These are phyloP conservation scores for Hippophae gyantsensis DNA, from an alignment of 306 rosid genomes.

Conservation along the genomic window DNA sequence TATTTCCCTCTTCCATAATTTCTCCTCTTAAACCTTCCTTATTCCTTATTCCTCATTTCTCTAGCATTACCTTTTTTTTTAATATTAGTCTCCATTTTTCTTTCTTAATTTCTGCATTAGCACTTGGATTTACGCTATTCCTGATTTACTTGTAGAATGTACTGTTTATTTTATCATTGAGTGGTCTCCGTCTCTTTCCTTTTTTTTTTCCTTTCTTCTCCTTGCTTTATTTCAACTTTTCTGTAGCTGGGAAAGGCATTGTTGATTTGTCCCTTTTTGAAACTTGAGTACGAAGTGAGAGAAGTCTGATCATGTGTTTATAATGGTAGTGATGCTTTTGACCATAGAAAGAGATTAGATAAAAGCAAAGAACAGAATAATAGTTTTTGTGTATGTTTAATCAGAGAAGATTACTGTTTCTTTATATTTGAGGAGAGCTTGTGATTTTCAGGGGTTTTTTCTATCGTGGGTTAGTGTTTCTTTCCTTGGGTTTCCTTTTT, in stretches of 20 bases:
- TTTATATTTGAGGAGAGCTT: slow-evolving; percentile 28
- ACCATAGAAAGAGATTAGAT: slow-evolving; percentile 43
- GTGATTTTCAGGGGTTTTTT: slow-evolving; percentile 6
- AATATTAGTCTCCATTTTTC: not conserved
- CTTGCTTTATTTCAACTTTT: slow-evolving; percentile 20
- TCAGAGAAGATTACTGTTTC: slow-evolving; percentile 20
- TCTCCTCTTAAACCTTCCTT: slow-evolving; percentile 9
- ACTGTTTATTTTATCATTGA: slow-evolving; percentile 28
- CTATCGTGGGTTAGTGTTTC: not conserved
- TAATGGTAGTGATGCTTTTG: slow-evolving; percentile 50
- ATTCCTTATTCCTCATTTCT: slow-evolving; percentile 2
- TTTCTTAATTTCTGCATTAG: slow-evolving; percentile 18
- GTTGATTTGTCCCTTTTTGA: slow-evolving; percentile 30
- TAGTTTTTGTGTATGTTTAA: slow-evolving; percentile 14
- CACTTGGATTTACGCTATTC: slow-evolving; percentile 16
- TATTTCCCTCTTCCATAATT: slow-evolving; percentile 28
- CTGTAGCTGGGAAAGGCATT: slow-evolving; percentile 21
- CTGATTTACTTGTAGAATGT: slow-evolving; percentile 11
- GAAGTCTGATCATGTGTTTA: slow-evolving; percentile 34
- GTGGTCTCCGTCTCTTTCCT: slow-evolving; percentile 22
- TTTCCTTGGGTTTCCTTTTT: slow-evolving; percentile 14
- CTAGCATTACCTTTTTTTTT: slow-evolving; percentile 23
- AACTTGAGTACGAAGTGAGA: slow-evolving; percentile 41
- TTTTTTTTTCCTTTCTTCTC: not conserved
- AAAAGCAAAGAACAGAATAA: slow-evolving; percentile 15